Evolutionary conservation across 2,329 filamentous ascomycete species (phyloP).

Genomic region (Trichophaea hybrida): DNA sequence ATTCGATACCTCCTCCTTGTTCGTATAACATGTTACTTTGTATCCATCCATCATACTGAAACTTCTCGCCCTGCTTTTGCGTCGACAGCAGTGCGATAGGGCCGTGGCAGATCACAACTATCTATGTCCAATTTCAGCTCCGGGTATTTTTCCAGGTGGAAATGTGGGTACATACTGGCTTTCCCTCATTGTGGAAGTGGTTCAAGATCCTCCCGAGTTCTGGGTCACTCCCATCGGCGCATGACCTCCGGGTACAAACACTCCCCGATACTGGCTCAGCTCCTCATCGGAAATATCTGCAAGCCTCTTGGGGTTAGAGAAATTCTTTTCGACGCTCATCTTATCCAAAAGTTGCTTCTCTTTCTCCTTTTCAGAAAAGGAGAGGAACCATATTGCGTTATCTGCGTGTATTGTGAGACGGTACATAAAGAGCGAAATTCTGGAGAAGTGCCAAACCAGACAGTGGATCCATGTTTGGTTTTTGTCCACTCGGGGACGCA

Average conservation of each 20-base stretch:
- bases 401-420: background rate
- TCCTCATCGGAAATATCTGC: slow-evolving; percentile 33
- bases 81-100: slow-evolving; percentile 36
- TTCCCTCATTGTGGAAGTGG: slow-evolving; percentile 33
- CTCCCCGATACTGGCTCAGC: slow-evolving; percentile 31
- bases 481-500: slow-evolving; percentile 34
- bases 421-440: background rate
- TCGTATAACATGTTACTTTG: slow-evolving; percentile 35
- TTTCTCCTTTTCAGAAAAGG: slow-evolving; percentile 33
- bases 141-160: background rate
- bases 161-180: slow-evolving; percentile 27
- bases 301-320: slow-evolving; percentile 32
- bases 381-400: background rate
- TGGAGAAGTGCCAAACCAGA: slow-evolving; percentile 30
- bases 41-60: slow-evolving; percentile 37
- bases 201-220: slow-evolving; percentile 34
- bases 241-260: slow-evolving; percentile 37
- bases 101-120: slow-evolving; percentile 36
- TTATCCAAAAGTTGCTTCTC: slow-evolving; percentile 34
- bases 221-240: slow-evolving; percentile 33
- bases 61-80: slow-evolving; percentile 27
- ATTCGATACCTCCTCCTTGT: slow-evolving; percentile 36
- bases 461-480: slow-evolving; percentile 34
- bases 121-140: background rate
- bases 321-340: slow-evolving; percentile 36